Base-by-base conservation (phyloP, 495 filamentous ascomycete genomes). In the Penicillium cosmopolitanum region DNA sequence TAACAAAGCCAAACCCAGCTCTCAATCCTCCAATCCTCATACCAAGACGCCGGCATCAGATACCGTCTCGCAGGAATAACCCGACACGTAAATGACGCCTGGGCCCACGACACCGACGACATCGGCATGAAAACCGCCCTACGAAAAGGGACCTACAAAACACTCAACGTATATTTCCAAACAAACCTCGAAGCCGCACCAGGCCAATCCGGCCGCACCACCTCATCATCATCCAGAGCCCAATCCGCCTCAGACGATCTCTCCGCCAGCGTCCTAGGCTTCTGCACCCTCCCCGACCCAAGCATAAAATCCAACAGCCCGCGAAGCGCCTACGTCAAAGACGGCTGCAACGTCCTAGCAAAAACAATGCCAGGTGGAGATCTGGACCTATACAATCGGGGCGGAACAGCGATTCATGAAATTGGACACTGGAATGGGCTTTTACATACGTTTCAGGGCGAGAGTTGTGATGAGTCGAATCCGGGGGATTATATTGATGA, bases 81-180 rank as follows among this genome's bases (percentile, higher is more conserved):
- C 19, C 89, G 89, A 58, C 89, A 87, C 12, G 79, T 91, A 63
- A 91, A 89, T 66, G 87, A 89, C 56, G 79, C 81, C 15, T 89
- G 89, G 65, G 80, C 92, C 28, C 80, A 82, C n/a, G 81, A 85
- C 42, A 66, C 82, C 13, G 83, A 88, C 36, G 87, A 88, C 35
- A 58, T 80, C 2, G 80, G 83, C 2, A 83, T 88, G 66, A 93
- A 92, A 61, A 68, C 84, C 5, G 77, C 84, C 5, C 80, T 93
- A 3, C 85, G 88, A 13, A 69, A 66, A 56, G 81, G 82, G 43
- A 76, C 48, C 47, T 84, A 84, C 60, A 58, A 55, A 33, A 78
- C 77, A 5, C 64, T 84, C 11, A 84, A 84, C 61, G 70, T 84
- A 12, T 84, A 82, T 55, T 82, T 82, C 63, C 80, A 82, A 64